Base-by-base conservation (phyloP, 305 asterid genomes). In the Withania somnifera region DNA sequence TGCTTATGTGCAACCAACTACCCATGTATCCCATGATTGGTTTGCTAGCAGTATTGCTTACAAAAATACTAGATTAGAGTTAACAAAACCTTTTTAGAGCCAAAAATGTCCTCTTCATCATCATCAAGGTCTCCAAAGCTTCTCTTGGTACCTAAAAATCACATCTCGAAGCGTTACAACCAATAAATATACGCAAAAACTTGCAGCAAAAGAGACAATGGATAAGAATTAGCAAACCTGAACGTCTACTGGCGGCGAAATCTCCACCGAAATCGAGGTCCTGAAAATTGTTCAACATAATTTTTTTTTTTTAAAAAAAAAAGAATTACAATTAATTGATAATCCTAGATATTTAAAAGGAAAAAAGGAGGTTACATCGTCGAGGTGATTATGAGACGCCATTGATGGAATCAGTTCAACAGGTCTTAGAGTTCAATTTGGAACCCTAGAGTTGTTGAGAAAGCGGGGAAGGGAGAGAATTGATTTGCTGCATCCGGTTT, bases 51-150 rank as follows among this genome's bases (percentile, higher is more conserved):
- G 19, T 68, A 68, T 68, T 2, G 77, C 34, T 36, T 42, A 38
- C 32, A 68, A 40, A 19, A 20, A 68, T 14, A 20, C 32, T n/a
- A 66, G n/a, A n/a, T 34, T 9, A 66, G 17, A n/a, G 24, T 17
- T 15, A 66, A 34, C 0, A 30, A 63, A 34, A 88, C 98, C 97
- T 95, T 95, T 82, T 90, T 93, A 5, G 98, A 87, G 82, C 97
- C 94, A 88, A 95, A 95, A 77, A 95, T 87, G 79, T 93, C 97
- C 15, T 92, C 98, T 51, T 95, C 98, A 9, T 93, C 97, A 38
- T 95, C 97, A 56, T 90, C 98, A 13, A 95, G 87, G 71, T 93
- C 97, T 57, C 90, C 94, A 68, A 91, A 92, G 85, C 90, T 81
- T 89, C 97, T 91, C 90, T 93, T 95, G 60, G 40, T 75, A 40